phyloP scores from a whole-genome alignment of 169 alveolate species.

The Condylostoma magnum region DNA sequence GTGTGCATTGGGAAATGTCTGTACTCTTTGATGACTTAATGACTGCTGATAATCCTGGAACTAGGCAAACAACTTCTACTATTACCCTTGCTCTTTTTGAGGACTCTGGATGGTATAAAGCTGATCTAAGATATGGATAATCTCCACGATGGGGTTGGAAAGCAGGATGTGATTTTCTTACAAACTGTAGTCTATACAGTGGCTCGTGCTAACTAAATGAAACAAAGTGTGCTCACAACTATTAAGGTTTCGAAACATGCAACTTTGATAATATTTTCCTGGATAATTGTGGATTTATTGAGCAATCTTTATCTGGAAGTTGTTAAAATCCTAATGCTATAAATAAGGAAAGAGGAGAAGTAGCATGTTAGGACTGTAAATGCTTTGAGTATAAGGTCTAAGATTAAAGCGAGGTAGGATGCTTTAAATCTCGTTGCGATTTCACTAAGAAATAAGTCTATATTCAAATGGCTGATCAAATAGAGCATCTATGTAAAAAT shows the following conservation, averaged over 20 bases:
- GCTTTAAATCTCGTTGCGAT: not conserved
- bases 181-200: constrained; percentile 21
- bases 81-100: constrained; percentile 42
- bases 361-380: not conserved
- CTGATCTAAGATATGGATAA: not conserved
- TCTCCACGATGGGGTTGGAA: not conserved
- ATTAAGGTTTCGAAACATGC: not conserved
- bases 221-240: not conserved
- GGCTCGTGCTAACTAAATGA: not conserved
- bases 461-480: not conserved
- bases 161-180: constrained; percentile 16
- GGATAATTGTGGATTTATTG: constrained; percentile 4
- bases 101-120: constrained; percentile 50
- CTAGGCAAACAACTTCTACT: constrained; percentile 2
- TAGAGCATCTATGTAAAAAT: too few species aligned
- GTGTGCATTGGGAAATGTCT: constrained; percentile 40
- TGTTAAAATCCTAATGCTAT: too few species aligned
- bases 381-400: not conserved
- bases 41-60: constrained; percentile 1
- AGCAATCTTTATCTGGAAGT: too few species aligned
- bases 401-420: not conserved
- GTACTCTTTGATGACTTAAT: constrained; percentile 13
- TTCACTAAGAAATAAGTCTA: not conserved
- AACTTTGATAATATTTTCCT: not conserved
- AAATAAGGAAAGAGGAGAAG: too few species aligned